phyloP scores from a whole-genome alignment of 176 grass and related monocot genomes.

The Secale cereale region DNA sequence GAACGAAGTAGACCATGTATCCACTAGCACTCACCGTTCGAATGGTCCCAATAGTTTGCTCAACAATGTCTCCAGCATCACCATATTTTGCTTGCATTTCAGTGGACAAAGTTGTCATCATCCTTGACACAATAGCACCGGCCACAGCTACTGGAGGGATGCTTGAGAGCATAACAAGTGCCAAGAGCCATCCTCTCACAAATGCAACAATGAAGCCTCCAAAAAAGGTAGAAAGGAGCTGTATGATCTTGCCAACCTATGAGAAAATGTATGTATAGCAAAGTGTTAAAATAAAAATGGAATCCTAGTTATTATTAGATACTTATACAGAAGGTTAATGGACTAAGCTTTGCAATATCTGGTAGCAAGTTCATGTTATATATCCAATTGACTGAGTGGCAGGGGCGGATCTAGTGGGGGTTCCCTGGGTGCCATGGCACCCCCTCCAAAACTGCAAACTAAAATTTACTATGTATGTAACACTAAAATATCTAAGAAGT shows the following conservation, averaged over 20 bases:
- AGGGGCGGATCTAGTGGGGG: too few species aligned
- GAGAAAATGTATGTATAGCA: background rate
- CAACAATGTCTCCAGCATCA: conserved; percentile 65
- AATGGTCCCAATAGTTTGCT: conserved; percentile 75
- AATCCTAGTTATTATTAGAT: background rate
- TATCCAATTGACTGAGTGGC: background rate
- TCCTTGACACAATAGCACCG: conserved; percentile 35
- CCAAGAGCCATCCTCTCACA: conserved; percentile 76
- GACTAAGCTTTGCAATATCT: background rate
- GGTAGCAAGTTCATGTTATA: background rate
- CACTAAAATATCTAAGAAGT: too few species aligned
- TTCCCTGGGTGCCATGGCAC: too few species aligned
- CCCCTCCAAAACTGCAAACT: too few species aligned
- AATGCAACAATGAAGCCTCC: conserved; percentile 78
- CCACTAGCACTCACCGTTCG: conserved; percentile 50
- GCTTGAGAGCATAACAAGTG: conserved; percentile 76
- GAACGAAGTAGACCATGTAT: background rate
- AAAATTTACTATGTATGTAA: too few species aligned
- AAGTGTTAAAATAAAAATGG: conserved; percentile 5
- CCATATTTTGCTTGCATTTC: conserved; percentile 60
- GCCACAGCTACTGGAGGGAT: conserved; percentile 52
- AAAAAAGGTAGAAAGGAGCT: conserved; percentile 68
- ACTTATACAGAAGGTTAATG: background rate
- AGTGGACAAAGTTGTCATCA: conserved; percentile 52
- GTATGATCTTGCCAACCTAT: conserved; percentile 73